Percentiles rank a stretch among this genome's conserved stretches.
These are phyloP conservation scores for Penicillium taxi DNA, from an alignment of 495 filamentous ascomycete species.

Conservation along the genomic window DNA sequence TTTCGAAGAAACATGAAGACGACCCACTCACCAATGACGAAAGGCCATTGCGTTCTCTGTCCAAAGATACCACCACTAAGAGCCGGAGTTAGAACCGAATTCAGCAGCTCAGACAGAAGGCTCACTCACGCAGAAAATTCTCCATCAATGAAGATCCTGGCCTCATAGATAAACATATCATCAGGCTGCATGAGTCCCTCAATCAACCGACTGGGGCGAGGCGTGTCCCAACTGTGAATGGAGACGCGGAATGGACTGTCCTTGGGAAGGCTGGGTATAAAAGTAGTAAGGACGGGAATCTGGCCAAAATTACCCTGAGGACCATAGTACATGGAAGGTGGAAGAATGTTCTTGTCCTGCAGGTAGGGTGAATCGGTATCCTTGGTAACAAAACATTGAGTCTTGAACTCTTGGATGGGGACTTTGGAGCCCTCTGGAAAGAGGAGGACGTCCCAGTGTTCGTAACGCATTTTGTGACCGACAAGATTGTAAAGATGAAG, in stretches of 20 bases:
- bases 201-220: conserved; percentile 53
- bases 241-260: conserved; percentile 65
- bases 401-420: conserved; percentile 81
- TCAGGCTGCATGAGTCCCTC: conserved; percentile 52
- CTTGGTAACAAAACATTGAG: conserved; percentile 66
- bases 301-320: conserved; percentile 31
- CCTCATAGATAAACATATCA: conserved; percentile 57
- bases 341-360: conserved; percentile 22
- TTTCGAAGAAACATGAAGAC: conserved; percentile 1
- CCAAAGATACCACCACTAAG: conserved; percentile 46
- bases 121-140: conserved; percentile 53
- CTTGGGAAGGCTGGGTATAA: conserved; percentile 57
- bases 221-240: conserved; percentile 71
- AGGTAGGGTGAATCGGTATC: conserved; percentile 45
- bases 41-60: conserved; percentile 52
- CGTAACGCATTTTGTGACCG: conserved; percentile 58
- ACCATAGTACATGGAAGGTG: conserved; percentile 19
- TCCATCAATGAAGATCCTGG: conserved; percentile 66
- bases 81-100: neutral
- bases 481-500: conserved; percentile 2
- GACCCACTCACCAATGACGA: conserved; percentile 43
- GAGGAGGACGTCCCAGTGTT: conserved; percentile 79
- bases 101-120: neutral
- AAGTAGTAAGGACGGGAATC: conserved; percentile 67
- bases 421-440: conserved; percentile 58